Conservation (phyloP, 164 flowering plant species). For the Liriodendron chinense region DNA sequence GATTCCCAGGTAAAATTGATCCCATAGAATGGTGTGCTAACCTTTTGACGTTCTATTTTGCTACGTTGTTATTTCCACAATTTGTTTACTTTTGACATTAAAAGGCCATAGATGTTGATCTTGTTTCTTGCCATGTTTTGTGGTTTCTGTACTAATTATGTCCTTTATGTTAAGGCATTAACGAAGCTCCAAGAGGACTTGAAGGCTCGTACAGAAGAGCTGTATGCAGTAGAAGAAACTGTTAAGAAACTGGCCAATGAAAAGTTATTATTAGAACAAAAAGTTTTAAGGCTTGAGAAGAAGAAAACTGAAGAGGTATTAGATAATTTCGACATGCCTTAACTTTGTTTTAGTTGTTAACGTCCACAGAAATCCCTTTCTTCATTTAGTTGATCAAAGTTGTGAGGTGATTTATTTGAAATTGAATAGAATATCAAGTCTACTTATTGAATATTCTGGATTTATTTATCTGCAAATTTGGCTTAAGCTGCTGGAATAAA, state of each 20-base stretch:
- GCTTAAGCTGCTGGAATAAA: background rate
- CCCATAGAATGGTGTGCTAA: background rate
- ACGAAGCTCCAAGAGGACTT: slow-evolving; percentile 62
- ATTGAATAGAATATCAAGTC: too few relatives aligned
- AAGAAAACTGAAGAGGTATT: slow-evolving; percentile 65
- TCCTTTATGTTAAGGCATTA: slow-evolving; percentile 32
- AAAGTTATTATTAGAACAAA: slow-evolving; percentile 61
- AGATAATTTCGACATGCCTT: background rate
- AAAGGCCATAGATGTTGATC: background rate
- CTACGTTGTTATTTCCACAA: background rate
- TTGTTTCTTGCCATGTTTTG: background rate
- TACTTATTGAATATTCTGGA: too few relatives aligned
- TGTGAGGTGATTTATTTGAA: background rate
- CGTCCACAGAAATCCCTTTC: background rate
- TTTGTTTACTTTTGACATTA: background rate
- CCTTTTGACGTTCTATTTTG: background rate
- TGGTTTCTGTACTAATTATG: background rate
- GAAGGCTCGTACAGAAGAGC: slow-evolving; percentile 49
- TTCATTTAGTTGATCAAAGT: background rate
- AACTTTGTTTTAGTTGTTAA: background rate
- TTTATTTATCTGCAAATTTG: background rate
- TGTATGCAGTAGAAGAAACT: slow-evolving; percentile 57
- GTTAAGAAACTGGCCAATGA: slow-evolving; percentile 57
- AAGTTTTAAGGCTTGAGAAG: slow-evolving; percentile 53
- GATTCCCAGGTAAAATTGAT: slow-evolving; percentile 41